Evolutionary conservation across 2,329 filamentous ascomycete species (phyloP).

Genomic region (Tolypocladium paradoxum): DNA sequence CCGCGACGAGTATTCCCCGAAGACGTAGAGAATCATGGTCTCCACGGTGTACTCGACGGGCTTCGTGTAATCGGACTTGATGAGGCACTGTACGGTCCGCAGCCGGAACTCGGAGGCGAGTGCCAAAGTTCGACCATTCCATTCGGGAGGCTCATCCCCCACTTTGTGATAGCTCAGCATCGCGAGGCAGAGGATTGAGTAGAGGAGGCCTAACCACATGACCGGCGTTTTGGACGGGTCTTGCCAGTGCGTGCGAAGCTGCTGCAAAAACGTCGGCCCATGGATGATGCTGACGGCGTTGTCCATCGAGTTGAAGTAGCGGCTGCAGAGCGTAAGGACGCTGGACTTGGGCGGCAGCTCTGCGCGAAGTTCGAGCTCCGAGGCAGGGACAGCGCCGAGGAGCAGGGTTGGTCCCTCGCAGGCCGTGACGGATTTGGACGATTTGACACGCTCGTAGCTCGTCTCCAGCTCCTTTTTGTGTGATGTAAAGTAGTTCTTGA

Average conservation of each 20-base stretch:
- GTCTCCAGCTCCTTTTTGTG: constrained; percentile 86
- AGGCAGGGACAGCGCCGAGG: constrained; percentile 61
- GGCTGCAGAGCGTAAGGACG: constrained; percentile 73
- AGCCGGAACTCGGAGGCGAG: constrained; percentile 54
- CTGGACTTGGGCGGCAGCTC: constrained; percentile 71
- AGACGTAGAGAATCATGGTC: constrained; percentile 63
- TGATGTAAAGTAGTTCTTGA: constrained; percentile 76
- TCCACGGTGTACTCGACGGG: constrained; percentile 68
- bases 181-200: constrained; percentile 64
- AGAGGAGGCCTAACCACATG: constrained; percentile 70
- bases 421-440: constrained; percentile 49
- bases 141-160: constrained; percentile 70
- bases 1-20: constrained; percentile 63
- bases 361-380: constrained; percentile 66
- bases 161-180: constrained; percentile 72
- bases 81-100: constrained; percentile 67
- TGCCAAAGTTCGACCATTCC: constrained; percentile 54
- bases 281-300: constrained; percentile 66
- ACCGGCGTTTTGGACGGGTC: constrained; percentile 61
- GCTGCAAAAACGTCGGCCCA: constrained; percentile 72
- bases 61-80: constrained; percentile 67
- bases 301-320: constrained; percentile 81
- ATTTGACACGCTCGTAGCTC: constrained; percentile 66
- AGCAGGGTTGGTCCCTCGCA: constrained; percentile 65
- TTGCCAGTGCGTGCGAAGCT: constrained; percentile 56